Base-by-base conservation (phyloP, 345 rosid species). In the Arabidopsis arenosa region DNA sequence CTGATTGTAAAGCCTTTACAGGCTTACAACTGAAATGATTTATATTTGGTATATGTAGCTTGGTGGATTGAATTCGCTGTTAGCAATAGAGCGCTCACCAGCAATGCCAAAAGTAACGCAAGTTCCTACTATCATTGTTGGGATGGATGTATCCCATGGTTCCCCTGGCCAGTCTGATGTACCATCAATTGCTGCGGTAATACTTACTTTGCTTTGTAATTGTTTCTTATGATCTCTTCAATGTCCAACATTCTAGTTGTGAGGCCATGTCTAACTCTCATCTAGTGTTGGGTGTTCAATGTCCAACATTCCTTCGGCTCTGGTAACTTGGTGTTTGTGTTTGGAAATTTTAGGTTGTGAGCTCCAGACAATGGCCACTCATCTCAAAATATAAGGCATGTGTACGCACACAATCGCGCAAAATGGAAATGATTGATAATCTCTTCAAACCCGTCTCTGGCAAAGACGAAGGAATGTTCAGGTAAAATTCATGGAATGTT, bases 81-180 rank as follows among this genome's bases (percentile, higher is more conserved):
- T 95, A 44, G 80, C 91, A 7, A 75, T 95, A 61, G 97, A 95
- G 72, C 89, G 82, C 4, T 65, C 89, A 32, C 96, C 80, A 33
- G 80, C 88, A 14, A 84, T 92, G n/a, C 92, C 99, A 6, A 8
- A 83, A 18, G 85, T 92, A 39, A 92, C 97, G 0, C 82, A 84
- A 84, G 82, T 69, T 75, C 99, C 99, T 4, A 88, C 99, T 2
- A 78, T 95, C 39, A 92, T 95, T 71, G 84, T 95, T 39, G 99
- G 99, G 9, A 95, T 95, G 97, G 99, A 95, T 80, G 99, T 95
- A 3, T 90, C 97, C 0, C 98, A 92, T 76, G 98, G 98, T 40
- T 94, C 98, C 13, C 98, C 98, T 41, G 97, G 97, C 51, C 89
- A 81, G 64, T 84, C 95, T 14, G 93, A 89, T 75, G 14, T 90